Base-by-base conservation (phyloP, 768 basidiomycete genomes). In the Paxillus ammoniavirescens region DNA sequence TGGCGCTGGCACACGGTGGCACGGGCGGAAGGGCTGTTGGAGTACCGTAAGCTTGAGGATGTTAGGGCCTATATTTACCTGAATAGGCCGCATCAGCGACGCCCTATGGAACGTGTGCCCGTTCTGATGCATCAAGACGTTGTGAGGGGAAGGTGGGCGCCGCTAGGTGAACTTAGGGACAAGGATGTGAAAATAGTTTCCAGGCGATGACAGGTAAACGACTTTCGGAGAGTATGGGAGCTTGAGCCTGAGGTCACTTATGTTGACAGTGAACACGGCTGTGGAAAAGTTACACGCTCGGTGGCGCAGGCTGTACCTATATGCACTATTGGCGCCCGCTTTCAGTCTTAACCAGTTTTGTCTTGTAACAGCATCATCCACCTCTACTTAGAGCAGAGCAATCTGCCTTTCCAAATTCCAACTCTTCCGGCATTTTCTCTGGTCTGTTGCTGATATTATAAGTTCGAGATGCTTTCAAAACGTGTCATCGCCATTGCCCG, bases 401-500 rank as follows among this genome's bases (percentile, higher is more conserved):
- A 30, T 52, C 28, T 42, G n/a, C 28, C 6, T 13, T 30, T 15
- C n/a, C n/a, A n/a, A 14, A 21, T 21, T 3, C 43, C 43, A 14
- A 40, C 23, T 28, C 21, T 23, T 42, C 13, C 15, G 15, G 23
- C 38, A 13, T 9, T 1, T 40, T 28, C 31, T 26, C 31, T 46
- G 13, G 40, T 42, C 17, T 40, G 28, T 17, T 12, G 21, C 46
- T 47, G 18, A 37, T 43, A 23, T 42, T 36, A 31, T 51, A 10
- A 23, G 33, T n/a, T 17, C 14, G 42, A 43, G 49, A 90, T 90
- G 87, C 77, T 89, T 35, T 88, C 88, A 62, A 82, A 82, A 78
- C 85, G 77, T 56, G 77, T 89, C 56, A 74, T 89, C 53, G 78
- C 82, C 54, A 71, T 84, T 52, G 86, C 87, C 56, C 82, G 84